Percentiles rank a stretch among this genome's conserved stretches.
phyloP scores from a whole-genome alignment of 371 early-diverging fungal species.

The Mucor mucedo region DNA sequence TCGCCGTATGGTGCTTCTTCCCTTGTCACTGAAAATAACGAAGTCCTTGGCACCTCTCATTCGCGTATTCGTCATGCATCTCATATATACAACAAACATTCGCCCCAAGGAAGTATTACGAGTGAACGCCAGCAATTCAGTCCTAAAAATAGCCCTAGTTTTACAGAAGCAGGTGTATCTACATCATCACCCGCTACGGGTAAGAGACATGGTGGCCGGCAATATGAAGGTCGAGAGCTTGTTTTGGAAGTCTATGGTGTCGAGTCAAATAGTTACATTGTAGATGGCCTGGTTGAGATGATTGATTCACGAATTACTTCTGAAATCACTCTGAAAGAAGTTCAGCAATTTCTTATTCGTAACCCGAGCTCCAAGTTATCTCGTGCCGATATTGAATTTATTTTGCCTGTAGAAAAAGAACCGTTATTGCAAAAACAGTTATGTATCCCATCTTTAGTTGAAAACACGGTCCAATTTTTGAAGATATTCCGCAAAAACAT shows the following conservation, averaged over 20 bases:
- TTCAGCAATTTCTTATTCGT: constrained; percentile 73
- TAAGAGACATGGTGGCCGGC: constrained; percentile 5
- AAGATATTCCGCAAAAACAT: constrained; percentile 72
- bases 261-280: constrained; percentile 68
- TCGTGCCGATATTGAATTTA: constrained; percentile 70
- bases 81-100: constrained; percentile 23
- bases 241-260: constrained; percentile 79
- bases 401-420: constrained; percentile 62
- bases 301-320: constrained; percentile 68
- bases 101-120: constrained; percentile 39
- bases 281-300: constrained; percentile 69
- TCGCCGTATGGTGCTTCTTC: constrained; percentile 26
- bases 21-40: neutral
- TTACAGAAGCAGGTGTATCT: constrained; percentile 17
- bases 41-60: constrained; percentile 24
- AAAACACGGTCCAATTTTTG: constrained; percentile 65
- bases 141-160: constrained; percentile 28
- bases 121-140: constrained; percentile 33
- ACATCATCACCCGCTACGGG: constrained; percentile 22
- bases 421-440: constrained; percentile 45
- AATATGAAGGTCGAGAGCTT: constrained; percentile 60
- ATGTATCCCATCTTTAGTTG: constrained; percentile 57
- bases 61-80: constrained; percentile 24
- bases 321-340: constrained; percentile 66
- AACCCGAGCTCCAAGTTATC: constrained; percentile 73